Evolutionary conservation across 192 early-diverging fungal species (phyloP).

Genomic region (Spinellus fusiger): DNA sequence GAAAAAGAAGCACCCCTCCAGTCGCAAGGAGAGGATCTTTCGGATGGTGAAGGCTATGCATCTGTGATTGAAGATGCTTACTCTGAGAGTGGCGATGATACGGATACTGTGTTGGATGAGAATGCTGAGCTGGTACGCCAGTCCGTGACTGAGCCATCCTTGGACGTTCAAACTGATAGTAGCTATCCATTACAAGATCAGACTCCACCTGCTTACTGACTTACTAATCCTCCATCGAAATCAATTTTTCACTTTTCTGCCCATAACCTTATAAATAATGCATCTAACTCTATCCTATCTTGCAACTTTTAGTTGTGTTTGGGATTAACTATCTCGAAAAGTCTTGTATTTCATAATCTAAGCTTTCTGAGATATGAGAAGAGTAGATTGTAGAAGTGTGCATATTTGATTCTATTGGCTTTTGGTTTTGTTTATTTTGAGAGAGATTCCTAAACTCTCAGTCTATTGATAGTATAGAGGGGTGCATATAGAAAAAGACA

Average conservation of each 20-base stretch:
- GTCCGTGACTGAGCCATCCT: neutral
- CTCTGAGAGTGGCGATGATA: conserved; percentile 23
- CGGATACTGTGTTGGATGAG: conserved; percentile 21
- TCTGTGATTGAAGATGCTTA: neutral
- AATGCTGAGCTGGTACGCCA: conserved; percentile 3
- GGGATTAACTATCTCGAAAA: no score
- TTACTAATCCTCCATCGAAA: neutral
- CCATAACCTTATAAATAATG: neutral
- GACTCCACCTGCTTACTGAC: neutral
- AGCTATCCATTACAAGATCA: neutral
- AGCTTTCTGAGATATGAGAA: no score
- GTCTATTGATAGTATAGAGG: no score
- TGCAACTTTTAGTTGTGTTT: no score
- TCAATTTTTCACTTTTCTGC: neutral
- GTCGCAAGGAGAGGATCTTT: conserved; percentile 2
- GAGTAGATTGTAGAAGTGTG: no score
- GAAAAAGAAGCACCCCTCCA: neutral
- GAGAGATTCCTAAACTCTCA: no score
- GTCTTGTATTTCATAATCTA: no score
- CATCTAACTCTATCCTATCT: neutral
- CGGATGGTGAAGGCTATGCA: conserved; percentile 9
- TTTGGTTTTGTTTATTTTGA: no score
- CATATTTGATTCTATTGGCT: no score
- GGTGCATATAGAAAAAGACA: no score
- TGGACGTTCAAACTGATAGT: neutral